Percentiles rank a stretch among this genome's conserved stretches.
Conservation (phyloP, 2,329 filamentous ascomycete genomes). For the Trichoderma asperellum region DNA sequence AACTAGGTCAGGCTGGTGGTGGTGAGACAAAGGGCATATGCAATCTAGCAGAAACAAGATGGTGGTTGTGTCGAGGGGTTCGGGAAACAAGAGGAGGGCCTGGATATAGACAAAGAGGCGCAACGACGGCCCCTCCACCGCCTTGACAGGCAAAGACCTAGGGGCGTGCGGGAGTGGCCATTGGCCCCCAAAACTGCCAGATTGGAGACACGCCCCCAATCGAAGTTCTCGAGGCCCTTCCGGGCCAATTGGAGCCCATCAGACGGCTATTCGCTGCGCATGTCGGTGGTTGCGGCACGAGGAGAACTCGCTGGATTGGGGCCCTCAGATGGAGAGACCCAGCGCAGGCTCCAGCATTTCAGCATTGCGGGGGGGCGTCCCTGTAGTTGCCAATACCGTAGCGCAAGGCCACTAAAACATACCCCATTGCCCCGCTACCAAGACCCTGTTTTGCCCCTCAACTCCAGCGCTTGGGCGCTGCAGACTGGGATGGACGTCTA, state of each 20-base stretch:
- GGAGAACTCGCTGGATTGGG: background rate
- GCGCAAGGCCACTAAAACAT: background rate
- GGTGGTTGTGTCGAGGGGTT: constrained; percentile 12
- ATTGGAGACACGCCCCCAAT: constrained; percentile 9
- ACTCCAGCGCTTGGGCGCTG: background rate
- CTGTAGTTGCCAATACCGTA: background rate
- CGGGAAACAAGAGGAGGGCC: background rate
- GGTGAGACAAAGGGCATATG: background rate
- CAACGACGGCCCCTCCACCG: background rate
- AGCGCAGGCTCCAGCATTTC: constrained; percentile 25
- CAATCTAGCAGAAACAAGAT: background rate
- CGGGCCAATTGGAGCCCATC: constrained; percentile 13
- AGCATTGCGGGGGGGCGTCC: background rate
- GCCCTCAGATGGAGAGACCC: constrained; percentile 6
- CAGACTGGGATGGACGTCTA: background rate
- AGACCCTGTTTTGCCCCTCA: constrained; percentile 18
- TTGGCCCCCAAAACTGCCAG: background rate
- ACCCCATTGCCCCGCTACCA: constrained; percentile 14
- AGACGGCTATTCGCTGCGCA: background rate
- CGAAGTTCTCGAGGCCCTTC: constrained; percentile 3
- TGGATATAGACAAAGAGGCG: background rate
- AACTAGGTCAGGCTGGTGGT: constrained; percentile 4
- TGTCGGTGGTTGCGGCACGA: background rate
- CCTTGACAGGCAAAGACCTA: constrained; percentile 22
- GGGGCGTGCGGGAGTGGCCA: constrained; percentile 22